Evolutionary conservation across 1,139 yeast species (phyloP), one percentile per base, ranked within the genome.

Genomic region (Wickerhamomyces sp.): DNA sequence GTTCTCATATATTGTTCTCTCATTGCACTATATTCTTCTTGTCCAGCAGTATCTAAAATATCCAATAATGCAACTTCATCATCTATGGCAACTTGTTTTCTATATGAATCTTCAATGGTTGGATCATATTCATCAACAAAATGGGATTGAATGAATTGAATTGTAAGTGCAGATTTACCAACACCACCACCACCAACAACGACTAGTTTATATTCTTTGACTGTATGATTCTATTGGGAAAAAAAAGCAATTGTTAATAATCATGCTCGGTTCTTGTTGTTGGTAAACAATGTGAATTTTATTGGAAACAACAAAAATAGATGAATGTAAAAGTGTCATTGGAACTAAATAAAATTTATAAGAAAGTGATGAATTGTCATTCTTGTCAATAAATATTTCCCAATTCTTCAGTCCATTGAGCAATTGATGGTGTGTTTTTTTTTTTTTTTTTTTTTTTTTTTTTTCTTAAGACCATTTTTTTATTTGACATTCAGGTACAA

Each of bases 111-210:
- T 67, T 93, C 99, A 60, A 93, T 93, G 18, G 99, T 93, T 14
- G 99, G 99, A 68, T 94, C 98, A 60, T 93, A 93, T 58, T 93
- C 96, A 64, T 89, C 96, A 36, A 91, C 95, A 63, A 91, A 91
- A 64, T 89, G 96, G 46, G 90, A 81, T 64, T 90, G 96, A 50
- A 90, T 88, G 58, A 84, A 73, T 66, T 90, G 95, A 54, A 91
- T 90, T 45, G 97, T 91, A 54, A 91, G 72, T 10, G 98, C 98
- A 10, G 96, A 87, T 66, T 93, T 93, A 69, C 99, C 99, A 49
- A 93, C 98, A 67, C 96, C 97, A 67, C 98, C 98, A 42, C 96
- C 98, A 47, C 98, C 98, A 44, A 93, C 96, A 47, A 93, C 97
- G 23, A 91, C 96, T 52, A 93, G 71, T 63, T 91, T 89, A 66